Percentiles rank a stretch among this genome's conserved stretches.
Evolutionary conservation across 129 eudicot genomes (phyloP).

Genomic region (Escallonia herrerae): DNA sequence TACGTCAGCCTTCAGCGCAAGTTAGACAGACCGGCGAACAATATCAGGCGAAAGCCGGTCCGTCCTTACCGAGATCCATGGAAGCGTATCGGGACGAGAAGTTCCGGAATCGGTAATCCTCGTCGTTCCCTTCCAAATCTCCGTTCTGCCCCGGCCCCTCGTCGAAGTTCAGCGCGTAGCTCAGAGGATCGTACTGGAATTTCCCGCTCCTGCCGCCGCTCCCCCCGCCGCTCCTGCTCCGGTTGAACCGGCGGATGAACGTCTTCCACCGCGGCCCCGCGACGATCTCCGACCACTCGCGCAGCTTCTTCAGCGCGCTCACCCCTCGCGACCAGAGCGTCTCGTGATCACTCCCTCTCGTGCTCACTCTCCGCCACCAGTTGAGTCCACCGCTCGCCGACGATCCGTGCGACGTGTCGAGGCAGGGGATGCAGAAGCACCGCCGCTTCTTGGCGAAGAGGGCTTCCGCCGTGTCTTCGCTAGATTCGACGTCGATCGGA

Average conservation of each 20-base stretch:
- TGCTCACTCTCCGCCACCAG: constrained; percentile 29
- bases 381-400: neutral
- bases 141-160: constrained; percentile 47
- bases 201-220: constrained; percentile 15
- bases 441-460: constrained; percentile 19
- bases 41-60: constrained; percentile 15
- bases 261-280: constrained; percentile 89
- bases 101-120: constrained; percentile 35
- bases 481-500: constrained; percentile 15
- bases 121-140: constrained; percentile 33
- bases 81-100: constrained; percentile 61
- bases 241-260: constrained; percentile 75
- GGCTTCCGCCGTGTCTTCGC: constrained; percentile 20
- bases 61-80: constrained; percentile 30
- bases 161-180: constrained; percentile 72
- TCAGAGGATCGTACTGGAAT: constrained; percentile 61
- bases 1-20: too few relatives aligned
- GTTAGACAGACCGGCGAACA: too few relatives aligned
- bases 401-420: neutral
- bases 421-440: constrained; percentile 38
- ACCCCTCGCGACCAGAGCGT: constrained; percentile 48
- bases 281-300: constrained; percentile 81
- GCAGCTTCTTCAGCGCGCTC: constrained; percentile 43
- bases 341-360: constrained; percentile 18
- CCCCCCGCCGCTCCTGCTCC: constrained; percentile 20